A percentile compares a stretch with the other conserved stretches of the same genome.
Conservation (phyloP, 2,329 filamentous ascomycete genomes). For the Pyrenophora graminea region DNA sequence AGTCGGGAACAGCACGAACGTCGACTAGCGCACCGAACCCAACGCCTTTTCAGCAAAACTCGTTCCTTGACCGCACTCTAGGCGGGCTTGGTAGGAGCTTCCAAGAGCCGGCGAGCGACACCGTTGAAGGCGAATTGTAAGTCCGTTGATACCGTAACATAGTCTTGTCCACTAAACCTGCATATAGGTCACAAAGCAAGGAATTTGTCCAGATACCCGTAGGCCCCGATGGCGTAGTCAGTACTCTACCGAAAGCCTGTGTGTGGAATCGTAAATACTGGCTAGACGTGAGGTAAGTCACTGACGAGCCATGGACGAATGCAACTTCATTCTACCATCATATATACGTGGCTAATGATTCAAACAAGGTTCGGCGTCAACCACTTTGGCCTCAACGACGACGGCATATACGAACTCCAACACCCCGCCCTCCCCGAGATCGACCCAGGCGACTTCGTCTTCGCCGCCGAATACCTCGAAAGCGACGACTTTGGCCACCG, state of each 20-base stretch:
- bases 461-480: conserved; percentile 32
- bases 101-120: conserved; percentile 11
- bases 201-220: conserved; percentile 29
- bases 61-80: neutral
- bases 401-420: conserved; percentile 21
- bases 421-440: conserved; percentile 24
- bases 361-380: conserved; percentile 6
- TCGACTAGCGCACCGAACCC: too few species aligned
- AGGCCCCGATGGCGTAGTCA: conserved; percentile 19
- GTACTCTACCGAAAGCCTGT: conserved; percentile 13
- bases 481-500: conserved; percentile 27
- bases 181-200: conserved; percentile 21
- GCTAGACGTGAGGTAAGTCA: neutral
- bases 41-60: neutral
- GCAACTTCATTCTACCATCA: too few species aligned
- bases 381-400: conserved; percentile 16
- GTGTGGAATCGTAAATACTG: conserved; percentile 27
- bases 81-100: neutral
- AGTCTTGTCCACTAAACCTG: neutral
- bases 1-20: neutral
- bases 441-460: conserved; percentile 26
- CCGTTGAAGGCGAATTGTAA: conserved; percentile 27
- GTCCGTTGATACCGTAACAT: neutral
- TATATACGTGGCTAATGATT: too few species aligned
- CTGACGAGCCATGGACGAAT: too few species aligned